A percentile compares a stretch with the other conserved stretches of the same genome.
phyloP scores from a whole-genome alignment of 768 basidiomycete species.

The Rhizopogon vinicolor region DNA sequence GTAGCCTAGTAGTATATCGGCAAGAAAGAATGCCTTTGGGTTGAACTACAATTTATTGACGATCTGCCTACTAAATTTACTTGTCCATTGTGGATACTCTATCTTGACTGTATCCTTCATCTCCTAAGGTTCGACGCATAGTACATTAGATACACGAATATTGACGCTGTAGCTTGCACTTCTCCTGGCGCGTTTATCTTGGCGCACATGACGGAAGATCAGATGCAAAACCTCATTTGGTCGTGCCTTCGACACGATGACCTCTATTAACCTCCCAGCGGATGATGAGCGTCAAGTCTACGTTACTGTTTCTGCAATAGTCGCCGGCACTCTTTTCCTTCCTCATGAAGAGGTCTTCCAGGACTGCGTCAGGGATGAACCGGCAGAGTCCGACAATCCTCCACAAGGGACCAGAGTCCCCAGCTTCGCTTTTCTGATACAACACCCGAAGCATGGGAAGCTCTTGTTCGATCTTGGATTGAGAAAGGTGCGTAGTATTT shows the following conservation, averaged over 20 bases:
- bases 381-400: neutral
- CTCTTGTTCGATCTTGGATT: constrained; percentile 4
- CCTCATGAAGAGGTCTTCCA: constrained; percentile 1
- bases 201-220: no score
- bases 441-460: constrained; percentile 3
- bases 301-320: constrained; percentile 1
- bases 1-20: no score
- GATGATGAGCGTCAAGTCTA: neutral
- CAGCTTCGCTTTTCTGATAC: constrained; percentile 2
- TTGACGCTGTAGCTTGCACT: no score
- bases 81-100: no score
- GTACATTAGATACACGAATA: no score
- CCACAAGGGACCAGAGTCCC: neutral
- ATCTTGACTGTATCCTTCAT: no score
- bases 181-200: no score
- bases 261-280: neutral
- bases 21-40: no score
- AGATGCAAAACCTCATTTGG: no score
- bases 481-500: constrained; percentile 1
- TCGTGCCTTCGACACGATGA: neutral
- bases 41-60: no score
- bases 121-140: no score
- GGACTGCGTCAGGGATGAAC: neutral
- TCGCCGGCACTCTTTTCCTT: constrained; percentile 1
- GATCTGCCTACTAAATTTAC: no score